These are phyloP conservation scores for Arthroderma uncinatum DNA, from an alignment of 2,329 filamentous ascomycete species.

Conservation along the genomic window DNA sequence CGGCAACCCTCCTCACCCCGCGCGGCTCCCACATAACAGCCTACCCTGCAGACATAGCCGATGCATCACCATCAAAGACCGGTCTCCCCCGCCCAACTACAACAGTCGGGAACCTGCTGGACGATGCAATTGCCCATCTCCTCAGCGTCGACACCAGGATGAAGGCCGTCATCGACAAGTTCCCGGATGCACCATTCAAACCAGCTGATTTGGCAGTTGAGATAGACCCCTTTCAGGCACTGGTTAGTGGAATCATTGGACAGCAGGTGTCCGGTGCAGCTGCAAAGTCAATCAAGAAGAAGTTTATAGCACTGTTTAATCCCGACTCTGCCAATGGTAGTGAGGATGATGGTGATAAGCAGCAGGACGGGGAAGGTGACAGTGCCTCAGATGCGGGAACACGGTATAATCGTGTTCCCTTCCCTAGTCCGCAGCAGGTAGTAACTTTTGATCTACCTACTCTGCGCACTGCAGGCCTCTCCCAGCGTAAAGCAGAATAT, in stretches of 20 bases:
- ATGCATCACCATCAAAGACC: slow-evolving; percentile 30
- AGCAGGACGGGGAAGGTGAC: slow-evolving; percentile 8
- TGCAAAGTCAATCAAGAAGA: slow-evolving; percentile 75
- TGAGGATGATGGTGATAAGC: background rate
- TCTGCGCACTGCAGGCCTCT: slow-evolving; percentile 76
- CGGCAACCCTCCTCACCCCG: slow-evolving; percentile 39
- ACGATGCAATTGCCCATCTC: slow-evolving; percentile 64
- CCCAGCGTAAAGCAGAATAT: slow-evolving; percentile 92
- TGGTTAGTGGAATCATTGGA: slow-evolving; percentile 81
- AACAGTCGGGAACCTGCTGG: slow-evolving; percentile 61
- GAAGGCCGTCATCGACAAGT: slow-evolving; percentile 57
- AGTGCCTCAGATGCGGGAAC: slow-evolving; percentile 1
- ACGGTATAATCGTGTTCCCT: slow-evolving; percentile 30
- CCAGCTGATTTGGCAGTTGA: slow-evolving; percentile 70
- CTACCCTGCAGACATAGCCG: slow-evolving; percentile 32
- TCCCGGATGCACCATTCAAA: slow-evolving; percentile 70
- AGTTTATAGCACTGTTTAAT: slow-evolving; percentile 65
- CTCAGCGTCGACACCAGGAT: slow-evolving; percentile 62
- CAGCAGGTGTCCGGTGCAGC: slow-evolving; percentile 94
- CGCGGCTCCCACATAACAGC: slow-evolving; percentile 38
- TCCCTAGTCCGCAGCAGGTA: slow-evolving; percentile 69
- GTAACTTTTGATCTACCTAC: slow-evolving; percentile 50
- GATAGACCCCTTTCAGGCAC: slow-evolving; percentile 75
- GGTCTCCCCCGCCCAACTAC: slow-evolving; percentile 36
- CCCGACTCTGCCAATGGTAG: background rate